phyloP scores from a whole-genome alignment of 2,329 filamentous ascomycete genomes.

The Phialophora verrucosa region DNA sequence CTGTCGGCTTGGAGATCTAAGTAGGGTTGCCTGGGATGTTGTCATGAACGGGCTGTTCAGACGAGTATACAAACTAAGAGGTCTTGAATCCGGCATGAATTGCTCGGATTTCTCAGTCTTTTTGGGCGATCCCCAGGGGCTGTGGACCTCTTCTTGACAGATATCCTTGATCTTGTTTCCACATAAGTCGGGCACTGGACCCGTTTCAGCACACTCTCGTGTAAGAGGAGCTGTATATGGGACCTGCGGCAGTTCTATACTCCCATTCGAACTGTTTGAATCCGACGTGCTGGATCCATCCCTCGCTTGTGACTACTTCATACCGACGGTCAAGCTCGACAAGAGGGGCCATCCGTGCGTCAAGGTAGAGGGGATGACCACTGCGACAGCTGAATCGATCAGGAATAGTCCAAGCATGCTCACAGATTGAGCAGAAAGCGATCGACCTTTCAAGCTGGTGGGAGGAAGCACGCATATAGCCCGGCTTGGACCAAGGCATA shows the following conservation, averaged over 20 bases:
- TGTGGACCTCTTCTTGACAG: too few relatives aligned
- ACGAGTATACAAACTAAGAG: too few relatives aligned
- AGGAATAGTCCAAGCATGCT: not conserved
- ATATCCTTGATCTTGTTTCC: not conserved
- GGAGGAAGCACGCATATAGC: constrained; percentile 87
- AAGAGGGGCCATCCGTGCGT: constrained; percentile 39
- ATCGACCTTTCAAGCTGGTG: constrained; percentile 69
- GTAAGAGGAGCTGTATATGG: constrained; percentile 44
- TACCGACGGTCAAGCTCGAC: constrained; percentile 36
- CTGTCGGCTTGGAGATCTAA: constrained; percentile 38
- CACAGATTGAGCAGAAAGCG: not conserved
- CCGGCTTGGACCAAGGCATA: constrained; percentile 84
- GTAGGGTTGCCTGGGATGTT: constrained; percentile 16
- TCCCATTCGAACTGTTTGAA: constrained; percentile 44
- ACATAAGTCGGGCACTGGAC: not conserved
- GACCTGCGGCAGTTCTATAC: constrained; percentile 41
- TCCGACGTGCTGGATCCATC: constrained; percentile 44
- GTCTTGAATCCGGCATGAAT: too few relatives aligned
- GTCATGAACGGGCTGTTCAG: not conserved
- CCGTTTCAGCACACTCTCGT: constrained; percentile 41
- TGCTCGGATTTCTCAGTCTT: too few relatives aligned
- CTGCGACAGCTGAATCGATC: not conserved
- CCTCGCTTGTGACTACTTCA: constrained; percentile 40
- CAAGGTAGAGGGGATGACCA: constrained; percentile 12
- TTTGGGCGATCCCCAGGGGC: too few relatives aligned